phyloP scores from a whole-genome alignment of 2,329 filamentous ascomycete species.

The Fusarium poae region DNA sequence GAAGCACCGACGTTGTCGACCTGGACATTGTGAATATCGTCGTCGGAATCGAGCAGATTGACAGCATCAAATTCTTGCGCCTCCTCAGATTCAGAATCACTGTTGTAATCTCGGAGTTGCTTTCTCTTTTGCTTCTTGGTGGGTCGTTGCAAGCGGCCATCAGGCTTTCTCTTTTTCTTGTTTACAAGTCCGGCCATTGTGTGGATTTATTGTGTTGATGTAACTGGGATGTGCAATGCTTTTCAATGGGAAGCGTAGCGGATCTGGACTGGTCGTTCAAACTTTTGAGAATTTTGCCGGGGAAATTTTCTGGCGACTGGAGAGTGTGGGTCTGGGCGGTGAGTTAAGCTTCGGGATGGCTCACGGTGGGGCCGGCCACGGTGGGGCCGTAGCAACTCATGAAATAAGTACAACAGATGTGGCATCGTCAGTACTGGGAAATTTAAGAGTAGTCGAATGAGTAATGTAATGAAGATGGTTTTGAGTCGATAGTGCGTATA shows the following conservation, averaged over 20 bases:
- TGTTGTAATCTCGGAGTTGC: slow-evolving; percentile 63
- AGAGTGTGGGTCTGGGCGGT: slow-evolving; percentile 47
- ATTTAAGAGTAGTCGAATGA: too few species aligned
- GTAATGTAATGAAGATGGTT: background rate
- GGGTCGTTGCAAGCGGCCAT: slow-evolving; percentile 55
- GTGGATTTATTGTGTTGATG: slow-evolving; percentile 31
- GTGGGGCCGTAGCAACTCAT: slow-evolving; percentile 22
- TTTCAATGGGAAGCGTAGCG: slow-evolving; percentile 28
- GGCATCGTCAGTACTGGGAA: background rate
- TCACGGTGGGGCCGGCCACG: slow-evolving; percentile 15
- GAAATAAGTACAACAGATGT: background rate
- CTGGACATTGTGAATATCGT: slow-evolving; percentile 66
- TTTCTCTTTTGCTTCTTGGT: slow-evolving; percentile 67
- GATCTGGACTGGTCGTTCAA: slow-evolving; percentile 39
- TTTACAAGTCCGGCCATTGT: slow-evolving; percentile 53
- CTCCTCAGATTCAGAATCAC: slow-evolving; percentile 63
- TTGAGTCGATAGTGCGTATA: background rate
- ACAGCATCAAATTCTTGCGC: slow-evolving; percentile 63
- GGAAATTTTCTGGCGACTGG: slow-evolving; percentile 48
- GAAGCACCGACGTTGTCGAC: slow-evolving; percentile 63
- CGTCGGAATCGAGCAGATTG: slow-evolving; percentile 69
- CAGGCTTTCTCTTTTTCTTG: slow-evolving; percentile 54
- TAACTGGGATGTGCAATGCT: slow-evolving; percentile 21
- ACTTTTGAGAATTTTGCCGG: slow-evolving; percentile 49
- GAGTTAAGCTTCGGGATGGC: slow-evolving; percentile 35